These are phyloP conservation scores for Flammula alnicola DNA, from an alignment of 1,284 basidiomycete genomes.

Conservation along the genomic window DNA sequence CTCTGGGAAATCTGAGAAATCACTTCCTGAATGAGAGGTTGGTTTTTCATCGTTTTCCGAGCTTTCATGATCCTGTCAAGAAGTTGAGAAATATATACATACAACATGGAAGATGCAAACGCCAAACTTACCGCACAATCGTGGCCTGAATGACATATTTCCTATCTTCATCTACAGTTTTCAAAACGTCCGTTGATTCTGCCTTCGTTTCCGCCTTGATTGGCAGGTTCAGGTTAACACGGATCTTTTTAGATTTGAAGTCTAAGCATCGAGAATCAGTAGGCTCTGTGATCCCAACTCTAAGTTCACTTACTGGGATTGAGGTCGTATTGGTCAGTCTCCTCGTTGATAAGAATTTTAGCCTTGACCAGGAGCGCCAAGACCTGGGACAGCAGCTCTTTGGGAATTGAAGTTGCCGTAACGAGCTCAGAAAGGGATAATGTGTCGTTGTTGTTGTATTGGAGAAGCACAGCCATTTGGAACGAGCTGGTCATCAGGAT, in stretches of 20 bases:
- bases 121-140: conserved; percentile 83
- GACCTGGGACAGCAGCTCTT: conserved; percentile 83
- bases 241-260: conserved; percentile 98
- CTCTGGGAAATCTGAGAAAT: conserved; percentile 90
- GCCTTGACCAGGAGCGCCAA: conserved; percentile 86
- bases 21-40: conserved; percentile 93
- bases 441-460: conserved; percentile 93
- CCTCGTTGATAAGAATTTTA: conserved; percentile 87
- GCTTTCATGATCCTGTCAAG: conserved; percentile 92
- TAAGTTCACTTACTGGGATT: conserved; percentile 72
- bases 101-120: conserved; percentile 8
- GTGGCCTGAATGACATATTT: conserved; percentile 98
- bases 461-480: conserved; percentile 92
- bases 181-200: conserved; percentile 90
- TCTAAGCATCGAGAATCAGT: conserved; percentile 44
- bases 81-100: conserved; percentile 4
- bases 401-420: conserved; percentile 83
- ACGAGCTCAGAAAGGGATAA: conserved; percentile 82
- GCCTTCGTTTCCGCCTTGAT: conserved; percentile 96
- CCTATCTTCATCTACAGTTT: conserved; percentile 97
- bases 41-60: conserved; percentile 97
- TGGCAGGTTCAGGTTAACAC: conserved; percentile 92
- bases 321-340: conserved; percentile 87
- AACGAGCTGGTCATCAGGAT: conserved; percentile 95
- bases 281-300: background rate